Percentiles rank a stretch among this genome's conserved stretches.
Conservation (phyloP, 768 basidiomycete genomes). For the Tulasnella sp. region DNA sequence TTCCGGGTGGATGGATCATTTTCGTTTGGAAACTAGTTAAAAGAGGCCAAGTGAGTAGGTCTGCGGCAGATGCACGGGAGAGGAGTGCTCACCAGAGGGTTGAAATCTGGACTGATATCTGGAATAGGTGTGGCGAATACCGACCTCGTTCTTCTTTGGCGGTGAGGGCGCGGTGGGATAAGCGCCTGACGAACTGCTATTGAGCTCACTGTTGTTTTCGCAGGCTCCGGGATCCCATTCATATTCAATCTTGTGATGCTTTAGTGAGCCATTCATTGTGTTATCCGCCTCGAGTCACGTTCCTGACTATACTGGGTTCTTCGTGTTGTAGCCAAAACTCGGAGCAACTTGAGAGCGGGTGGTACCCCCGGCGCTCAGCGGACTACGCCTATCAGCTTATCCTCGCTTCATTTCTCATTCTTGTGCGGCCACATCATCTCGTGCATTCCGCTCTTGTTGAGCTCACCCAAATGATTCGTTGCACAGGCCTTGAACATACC, state of each 20-base stretch:
- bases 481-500: constrained; percentile 58
- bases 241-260: constrained; percentile 69
- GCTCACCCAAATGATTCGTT: not conserved
- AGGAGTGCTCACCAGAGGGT: not conserved
- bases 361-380: constrained; percentile 58
- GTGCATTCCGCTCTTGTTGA: constrained; percentile 17
- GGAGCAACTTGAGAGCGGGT: constrained; percentile 58
- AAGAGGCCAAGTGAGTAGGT: constrained; percentile 52
- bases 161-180: constrained; percentile 41
- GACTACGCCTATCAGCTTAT: constrained; percentile 76
- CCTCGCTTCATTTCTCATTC: constrained; percentile 52
- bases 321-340: constrained; percentile 53
- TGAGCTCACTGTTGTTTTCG: not conserved
- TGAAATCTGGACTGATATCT: constrained; percentile 13
- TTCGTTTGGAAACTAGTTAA: constrained; percentile 51
- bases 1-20: constrained; percentile 53
- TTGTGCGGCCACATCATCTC: constrained; percentile 49
- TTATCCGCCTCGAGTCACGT: not conserved
- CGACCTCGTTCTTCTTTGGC: constrained; percentile 71
- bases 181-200: not conserved
- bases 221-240: constrained; percentile 52
- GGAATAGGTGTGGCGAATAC: constrained; percentile 64
- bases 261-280: constrained; percentile 48
- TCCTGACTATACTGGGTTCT: not conserved
- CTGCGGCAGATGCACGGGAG: constrained; percentile 3